Percentiles rank a stretch among this genome's conserved stretches.
These are phyloP conservation scores for Camillea tinctor DNA, from an alignment of 2,329 filamentous ascomycete species.

Conservation along the genomic window DNA sequence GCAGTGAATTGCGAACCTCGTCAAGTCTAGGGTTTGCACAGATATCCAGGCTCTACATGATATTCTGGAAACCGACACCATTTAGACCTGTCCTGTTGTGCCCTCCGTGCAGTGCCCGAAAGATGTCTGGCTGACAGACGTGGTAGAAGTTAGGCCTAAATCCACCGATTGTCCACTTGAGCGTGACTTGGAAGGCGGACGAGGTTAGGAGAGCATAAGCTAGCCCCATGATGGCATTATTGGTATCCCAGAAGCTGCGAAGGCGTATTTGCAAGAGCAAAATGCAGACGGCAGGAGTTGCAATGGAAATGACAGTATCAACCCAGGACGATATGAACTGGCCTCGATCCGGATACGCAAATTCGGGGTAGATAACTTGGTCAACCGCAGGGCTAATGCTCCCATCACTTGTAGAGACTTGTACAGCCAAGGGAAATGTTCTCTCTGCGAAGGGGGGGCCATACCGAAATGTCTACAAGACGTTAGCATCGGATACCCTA, in stretches of 20 bases:
- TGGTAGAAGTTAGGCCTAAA: conserved; percentile 63
- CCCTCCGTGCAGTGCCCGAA: conserved; percentile 25
- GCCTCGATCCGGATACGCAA: conserved; percentile 62
- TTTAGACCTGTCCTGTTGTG: conserved; percentile 19
- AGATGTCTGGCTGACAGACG: conserved; percentile 60
- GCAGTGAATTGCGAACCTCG: conserved; percentile 59
- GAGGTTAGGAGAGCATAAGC: conserved; percentile 59
- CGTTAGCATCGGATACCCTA: neutral
- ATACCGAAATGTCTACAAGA: conserved; percentile 47
- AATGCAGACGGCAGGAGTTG: conserved; percentile 58
- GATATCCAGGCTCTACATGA: conserved; percentile 64
- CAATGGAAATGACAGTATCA: conserved; percentile 54
- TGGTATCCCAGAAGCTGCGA: conserved; percentile 56
- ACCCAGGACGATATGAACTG: conserved; percentile 61
- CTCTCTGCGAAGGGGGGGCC: conserved; percentile 54
- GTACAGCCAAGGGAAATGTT: conserved; percentile 62
- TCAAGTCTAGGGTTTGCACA: conserved; percentile 56
- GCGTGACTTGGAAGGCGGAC: conserved; percentile 62
- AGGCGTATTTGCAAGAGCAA: conserved; percentile 58
- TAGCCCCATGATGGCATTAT: conserved; percentile 62
- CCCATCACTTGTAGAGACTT: conserved; percentile 39
- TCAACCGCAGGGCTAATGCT: conserved; percentile 52
- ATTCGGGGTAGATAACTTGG: conserved; percentile 61
- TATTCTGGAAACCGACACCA: conserved; percentile 50
- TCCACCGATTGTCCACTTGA: conserved; percentile 67